Percentiles rank a stretch among this genome's conserved stretches.
Evolutionary conservation across 2,329 filamentous ascomycete genomes (phyloP).

Genomic region (Leptographium galeiforme): DNA sequence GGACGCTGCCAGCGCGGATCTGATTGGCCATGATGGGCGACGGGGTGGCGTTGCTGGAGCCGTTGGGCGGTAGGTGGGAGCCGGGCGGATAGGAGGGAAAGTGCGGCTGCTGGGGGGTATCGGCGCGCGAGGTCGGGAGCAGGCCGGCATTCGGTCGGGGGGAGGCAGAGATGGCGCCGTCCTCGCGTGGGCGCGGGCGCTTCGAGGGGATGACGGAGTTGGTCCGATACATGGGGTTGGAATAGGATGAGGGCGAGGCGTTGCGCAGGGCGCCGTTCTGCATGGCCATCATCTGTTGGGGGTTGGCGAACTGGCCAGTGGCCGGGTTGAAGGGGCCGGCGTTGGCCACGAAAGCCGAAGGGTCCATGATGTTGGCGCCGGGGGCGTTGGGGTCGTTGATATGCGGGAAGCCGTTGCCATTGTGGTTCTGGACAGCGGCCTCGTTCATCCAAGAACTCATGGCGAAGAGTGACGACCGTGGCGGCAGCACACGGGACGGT

Average conservation of each 20-base stretch:
- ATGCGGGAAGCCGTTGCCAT: constrained; percentile 55
- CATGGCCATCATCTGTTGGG: constrained; percentile 48
- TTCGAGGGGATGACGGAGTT: constrained; percentile 84
- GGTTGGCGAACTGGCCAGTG: constrained; percentile 40
- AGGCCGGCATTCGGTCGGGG: constrained; percentile 63
- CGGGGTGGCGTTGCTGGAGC: constrained; percentile 72
- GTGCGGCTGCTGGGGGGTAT: constrained; percentile 72
- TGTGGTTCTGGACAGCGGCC: constrained; percentile 52
- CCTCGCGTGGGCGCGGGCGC: constrained; percentile 66
- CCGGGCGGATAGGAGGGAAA: constrained; percentile 59
- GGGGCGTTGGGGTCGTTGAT: constrained; percentile 45
- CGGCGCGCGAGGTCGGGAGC: constrained; percentile 72
- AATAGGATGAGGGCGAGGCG: constrained; percentile 63
- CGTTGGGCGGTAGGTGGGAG: constrained; percentile 51
- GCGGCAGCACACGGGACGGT: constrained; percentile 13
- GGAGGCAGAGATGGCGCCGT: constrained; percentile 63
- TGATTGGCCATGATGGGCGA: constrained; percentile 88
- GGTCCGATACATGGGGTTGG: constrained; percentile 68
- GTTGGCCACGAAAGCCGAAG: constrained; percentile 49
- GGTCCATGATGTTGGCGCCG: constrained; percentile 48
- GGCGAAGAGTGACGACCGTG: constrained; percentile 13
- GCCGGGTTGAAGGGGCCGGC: constrained; percentile 44
- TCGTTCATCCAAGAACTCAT: constrained; percentile 66
- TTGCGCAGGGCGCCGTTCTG: constrained; percentile 78
- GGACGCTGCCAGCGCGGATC: constrained; percentile 53